A percentile compares a stretch with the other conserved stretches of the same genome.
These are phyloP conservation scores for Spatholobus suberectus DNA, from an alignment of 306 rosid species.

Conservation along the genomic window DNA sequence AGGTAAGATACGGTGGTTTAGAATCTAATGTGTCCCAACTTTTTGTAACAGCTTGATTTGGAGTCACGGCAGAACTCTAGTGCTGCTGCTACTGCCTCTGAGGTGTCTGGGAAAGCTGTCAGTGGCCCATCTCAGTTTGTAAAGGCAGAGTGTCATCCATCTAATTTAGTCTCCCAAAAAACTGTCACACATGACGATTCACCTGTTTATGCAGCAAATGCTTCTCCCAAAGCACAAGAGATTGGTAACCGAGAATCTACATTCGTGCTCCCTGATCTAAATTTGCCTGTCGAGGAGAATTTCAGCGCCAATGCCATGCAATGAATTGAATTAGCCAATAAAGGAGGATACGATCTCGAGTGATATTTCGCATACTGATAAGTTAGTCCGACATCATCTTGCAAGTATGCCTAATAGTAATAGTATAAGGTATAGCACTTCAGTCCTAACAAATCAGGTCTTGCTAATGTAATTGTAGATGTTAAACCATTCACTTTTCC, in stretches of 20 bases:
- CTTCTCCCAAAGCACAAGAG: constrained; percentile 50
- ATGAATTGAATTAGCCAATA: constrained; percentile 46
- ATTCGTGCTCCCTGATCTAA: constrained; percentile 79
- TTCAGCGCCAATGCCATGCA: constrained; percentile 29
- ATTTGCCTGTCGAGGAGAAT: constrained; percentile 67
- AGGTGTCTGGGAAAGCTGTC: constrained; percentile 32
- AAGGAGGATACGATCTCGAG: constrained; percentile 31
- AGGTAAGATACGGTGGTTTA: neutral
- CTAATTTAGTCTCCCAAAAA: constrained; percentile 18
- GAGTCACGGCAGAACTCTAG: constrained; percentile 47
- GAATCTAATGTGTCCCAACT: constrained; percentile 38
- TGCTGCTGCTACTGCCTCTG: constrained; percentile 29
- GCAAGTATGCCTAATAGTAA: constrained; percentile 29
- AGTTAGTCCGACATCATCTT: constrained; percentile 37
- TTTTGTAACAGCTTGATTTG: constrained; percentile 63
- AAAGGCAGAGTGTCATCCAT: constrained; percentile 37
- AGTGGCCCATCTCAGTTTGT: constrained; percentile 22
- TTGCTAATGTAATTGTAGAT: constrained; percentile 56
- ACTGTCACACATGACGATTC: constrained; percentile 20
- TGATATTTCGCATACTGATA: constrained; percentile 36
- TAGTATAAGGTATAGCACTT: constrained; percentile 38
- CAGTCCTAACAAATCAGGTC: constrained; percentile 52
- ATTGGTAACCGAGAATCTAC: constrained; percentile 48
- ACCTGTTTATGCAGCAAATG: constrained; percentile 30
- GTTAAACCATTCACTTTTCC: constrained; percentile 43